Evolutionary conservation across 2,329 filamentous ascomycete genomes (phyloP).

Genomic region (Cadophora malorum): DNA sequence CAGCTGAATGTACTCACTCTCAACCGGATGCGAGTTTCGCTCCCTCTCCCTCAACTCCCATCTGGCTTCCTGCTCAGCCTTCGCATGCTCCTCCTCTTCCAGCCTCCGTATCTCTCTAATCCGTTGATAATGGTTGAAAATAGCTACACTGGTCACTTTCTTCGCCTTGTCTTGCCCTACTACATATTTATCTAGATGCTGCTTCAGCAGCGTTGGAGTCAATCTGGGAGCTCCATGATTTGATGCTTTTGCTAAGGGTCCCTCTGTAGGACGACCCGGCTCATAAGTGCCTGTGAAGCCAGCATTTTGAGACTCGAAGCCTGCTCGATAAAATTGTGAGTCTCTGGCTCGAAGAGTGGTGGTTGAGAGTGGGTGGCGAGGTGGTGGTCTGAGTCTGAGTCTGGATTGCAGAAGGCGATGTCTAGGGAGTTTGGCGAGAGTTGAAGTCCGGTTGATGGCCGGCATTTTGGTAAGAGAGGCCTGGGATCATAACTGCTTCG

Average conservation of each 20-base stretch:
- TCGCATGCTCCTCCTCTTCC: constrained; percentile 68
- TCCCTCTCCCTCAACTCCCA: constrained; percentile 49
- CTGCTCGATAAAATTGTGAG: constrained; percentile 54
- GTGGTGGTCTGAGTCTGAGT: constrained; percentile 15
- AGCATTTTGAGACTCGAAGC: constrained; percentile 57
- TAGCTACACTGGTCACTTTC: constrained; percentile 88
- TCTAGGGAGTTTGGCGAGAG: constrained; percentile 15
- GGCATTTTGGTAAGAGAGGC: constrained; percentile 30
- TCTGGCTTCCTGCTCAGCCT: constrained; percentile 66
- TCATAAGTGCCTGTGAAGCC: constrained; percentile 68
- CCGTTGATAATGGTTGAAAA: constrained; percentile 96
- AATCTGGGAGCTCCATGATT: constrained; percentile 67
- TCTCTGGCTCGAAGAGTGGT: constrained; percentile 29
- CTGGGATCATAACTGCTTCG: constrained; percentile 36
- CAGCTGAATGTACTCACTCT: constrained; percentile 63
- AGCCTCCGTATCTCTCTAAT: constrained; percentile 77
- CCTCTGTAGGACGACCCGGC: constrained; percentile 63
- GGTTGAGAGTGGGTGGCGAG: constrained; percentile 32
- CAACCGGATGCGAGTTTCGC: constrained; percentile 73
- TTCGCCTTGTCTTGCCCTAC: constrained; percentile 95
- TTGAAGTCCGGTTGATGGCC: constrained; percentile 34
- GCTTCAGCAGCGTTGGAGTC: constrained; percentile 77
- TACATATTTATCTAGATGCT: constrained; percentile 92
- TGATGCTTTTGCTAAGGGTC: constrained; percentile 58
- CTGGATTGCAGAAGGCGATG: background rate